Evolutionary conservation across 768 basidiomycete genomes (phyloP).

Genomic region (Termitomyces sp.): DNA sequence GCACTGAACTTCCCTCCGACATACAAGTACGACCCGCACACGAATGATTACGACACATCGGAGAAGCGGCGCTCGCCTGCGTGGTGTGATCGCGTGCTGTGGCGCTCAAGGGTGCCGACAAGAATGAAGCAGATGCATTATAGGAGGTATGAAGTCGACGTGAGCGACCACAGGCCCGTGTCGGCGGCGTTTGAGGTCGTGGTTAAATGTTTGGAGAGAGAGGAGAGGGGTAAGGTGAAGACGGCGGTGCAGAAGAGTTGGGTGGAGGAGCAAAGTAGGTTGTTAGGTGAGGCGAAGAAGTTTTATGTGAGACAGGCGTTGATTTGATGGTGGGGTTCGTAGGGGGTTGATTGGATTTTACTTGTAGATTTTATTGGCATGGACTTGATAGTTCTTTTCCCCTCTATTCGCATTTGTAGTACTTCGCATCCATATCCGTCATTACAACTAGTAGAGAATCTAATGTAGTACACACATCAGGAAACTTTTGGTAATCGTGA

Average conservation of each 20-base stretch:
- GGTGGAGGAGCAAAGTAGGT: slow-evolving; percentile 37
- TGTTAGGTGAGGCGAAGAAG: slow-evolving; percentile 31
- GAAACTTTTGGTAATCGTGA: not conserved
- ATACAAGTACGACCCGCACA: slow-evolving; percentile 88
- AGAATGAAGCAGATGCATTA: slow-evolving; percentile 71
- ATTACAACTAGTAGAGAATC: not conserved
- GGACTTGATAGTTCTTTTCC: not conserved
- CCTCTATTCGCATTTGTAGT: not conserved
- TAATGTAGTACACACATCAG: not conserved
- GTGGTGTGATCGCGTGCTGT: slow-evolving; percentile 95
- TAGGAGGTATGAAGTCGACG: slow-evolving; percentile 75
- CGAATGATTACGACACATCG: slow-evolving; percentile 78
- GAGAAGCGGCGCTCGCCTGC: slow-evolving; percentile 88
- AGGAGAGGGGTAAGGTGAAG: slow-evolving; percentile 52
- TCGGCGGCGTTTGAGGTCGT: slow-evolving; percentile 72
- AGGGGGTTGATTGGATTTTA: not conserved
- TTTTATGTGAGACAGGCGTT: slow-evolving; percentile 35
- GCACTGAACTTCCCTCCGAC: slow-evolving; percentile 82
- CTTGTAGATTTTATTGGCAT: not conserved
- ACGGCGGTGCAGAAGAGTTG: slow-evolving; percentile 50
- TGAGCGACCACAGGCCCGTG: slow-evolving; percentile 89
- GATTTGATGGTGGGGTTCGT: slow-evolving; percentile 7
- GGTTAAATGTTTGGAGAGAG: slow-evolving; percentile 65
- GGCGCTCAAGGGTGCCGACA: slow-evolving; percentile 49
- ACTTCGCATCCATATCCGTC: not conserved